Base-by-base conservation (phyloP, 2,329 filamentous ascomycete genomes). In the Calonectria fujianensis region DNA sequence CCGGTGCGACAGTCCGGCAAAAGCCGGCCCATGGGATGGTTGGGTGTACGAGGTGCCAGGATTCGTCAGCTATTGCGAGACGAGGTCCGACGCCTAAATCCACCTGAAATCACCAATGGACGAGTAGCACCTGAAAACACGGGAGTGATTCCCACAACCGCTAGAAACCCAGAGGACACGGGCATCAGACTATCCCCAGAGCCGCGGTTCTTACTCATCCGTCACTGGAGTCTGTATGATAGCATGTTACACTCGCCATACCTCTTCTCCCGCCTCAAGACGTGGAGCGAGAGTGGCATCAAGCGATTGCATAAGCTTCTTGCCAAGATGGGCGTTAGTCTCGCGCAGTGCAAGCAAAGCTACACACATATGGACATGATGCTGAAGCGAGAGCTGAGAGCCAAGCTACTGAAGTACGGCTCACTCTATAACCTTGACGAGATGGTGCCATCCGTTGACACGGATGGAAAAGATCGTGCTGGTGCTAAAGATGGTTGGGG, bases 361-460 rank as follows among this genome's bases (percentile, higher is more conserved):
- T 99, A 98, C 83, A 95, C 96, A 0, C 97, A 99, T 84, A 98
- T 99, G 96, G 96, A 98, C 85, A 97, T 98, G 93, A 93, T 98
- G 85, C 88, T 99, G 41, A 99, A 98, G 86, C 93, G 95, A 7
- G 95, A 95, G 37, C 87, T 98, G 37, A 93, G 96, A 52, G 92
- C 95, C 63, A 95, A 97, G 74, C 89, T 99, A 2, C 89, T 98
- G 27, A 96, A 96, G 81, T 98, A 98, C 82, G 96, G 96, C 0
- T 95, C 95, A 1, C 90, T 98, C 75, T 99, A 98, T 84, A 97
- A 97, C 35, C 90, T 99, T 1, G 96, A 98, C 77, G 97, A 96
- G 67, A 92, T 99, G 81, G 96, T 99, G 0, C 96, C 96, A 1
- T 92, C 93, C 6, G 91, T 93, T 14, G 93, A 94, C 74, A 93